Evolutionary conservation across 441 rosid genomes (phyloP), one percentile per base, ranked within the genome.

Genomic region (Euphorbia celastroides): DNA sequence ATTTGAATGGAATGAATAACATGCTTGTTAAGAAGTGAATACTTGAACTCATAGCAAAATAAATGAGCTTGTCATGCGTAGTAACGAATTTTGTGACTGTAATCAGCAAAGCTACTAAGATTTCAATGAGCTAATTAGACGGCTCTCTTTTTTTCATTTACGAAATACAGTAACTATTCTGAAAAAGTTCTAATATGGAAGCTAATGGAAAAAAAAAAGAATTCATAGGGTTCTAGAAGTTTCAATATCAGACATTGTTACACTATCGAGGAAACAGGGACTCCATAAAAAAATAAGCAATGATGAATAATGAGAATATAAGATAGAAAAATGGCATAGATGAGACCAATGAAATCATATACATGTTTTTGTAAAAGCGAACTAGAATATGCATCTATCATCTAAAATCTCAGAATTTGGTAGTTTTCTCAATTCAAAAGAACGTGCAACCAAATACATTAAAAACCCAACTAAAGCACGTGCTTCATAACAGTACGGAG

Each of bases 1-100:
- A 72, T 62, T 46, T 50, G 4, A 32, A 62, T 60, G 41, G 48
- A 56, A 64, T 34, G 42, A 51, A 20, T 28, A 65, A 57, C 26
- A 56, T 62, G 63, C 57, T 69, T 25, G 23, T 20, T 46, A 58
- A 60, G 56, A 68, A 38, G 42, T 57, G 52, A 65, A 64, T 46
- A 65, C 55, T 17, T 17, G 17, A 64, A 51, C 7, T 42, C 12
- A 66, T 44, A 65, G 26, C n/a, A 50, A 22, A 14, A 69, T 65
- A 27, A 60, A 36, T 26, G 19, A 27, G 9, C 34, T 57, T 57
- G 13, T 20, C 8, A 54, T 54, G 58, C 58, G 12, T 54, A 12
- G 28, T 23, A 13, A 25, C 59, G 13, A 4, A 13, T 26, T 12
- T 55, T 55, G 14, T 55, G 31, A 3, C 58, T 55, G n/a, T n/a